Percentiles rank a stretch among this genome's conserved stretches.
These are phyloP conservation scores for Avena sativa DNA, from an alignment of 176 grass and related monocot species.

Conservation along the genomic window DNA sequence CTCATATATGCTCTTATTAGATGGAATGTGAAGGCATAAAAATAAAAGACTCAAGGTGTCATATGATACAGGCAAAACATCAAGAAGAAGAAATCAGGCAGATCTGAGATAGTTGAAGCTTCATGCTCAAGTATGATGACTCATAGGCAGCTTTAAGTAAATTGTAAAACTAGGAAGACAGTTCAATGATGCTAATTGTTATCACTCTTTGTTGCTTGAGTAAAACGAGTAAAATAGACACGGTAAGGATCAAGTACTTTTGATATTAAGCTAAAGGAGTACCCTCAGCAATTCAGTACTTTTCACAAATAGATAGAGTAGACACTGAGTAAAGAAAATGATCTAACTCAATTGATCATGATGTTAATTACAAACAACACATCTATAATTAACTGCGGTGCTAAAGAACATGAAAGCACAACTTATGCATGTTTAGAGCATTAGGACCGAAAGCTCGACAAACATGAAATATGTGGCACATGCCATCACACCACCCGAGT, in stretches of 20 bases:
- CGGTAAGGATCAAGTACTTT: neutral
- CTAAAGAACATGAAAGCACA: neutral
- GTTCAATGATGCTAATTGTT: neutral
- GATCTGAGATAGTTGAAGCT: constrained; percentile 10
- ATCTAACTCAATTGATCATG: neutral
- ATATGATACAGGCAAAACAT: neutral
- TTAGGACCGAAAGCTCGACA: neutral
- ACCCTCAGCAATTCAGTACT: neutral
- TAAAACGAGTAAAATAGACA: neutral
- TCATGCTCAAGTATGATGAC: neutral
- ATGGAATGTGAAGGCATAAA: constrained; percentile 19
- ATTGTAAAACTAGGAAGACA: neutral
- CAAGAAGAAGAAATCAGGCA: constrained; percentile 14
- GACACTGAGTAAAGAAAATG: neutral
- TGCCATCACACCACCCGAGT: neutral
- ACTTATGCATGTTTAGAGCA: neutral
- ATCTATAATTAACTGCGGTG: constrained; percentile 3
- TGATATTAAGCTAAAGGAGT: neutral
- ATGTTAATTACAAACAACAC: neutral
- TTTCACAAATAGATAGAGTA: neutral
- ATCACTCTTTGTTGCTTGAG: neutral
- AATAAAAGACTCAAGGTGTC: constrained; percentile 7
- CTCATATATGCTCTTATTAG: neutral
- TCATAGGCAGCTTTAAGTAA: neutral
- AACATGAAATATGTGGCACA: neutral